Evolutionary conservation across 805 yeast species (phyloP), one percentile per base, ranked within the genome.

Genomic region (Metschnikowia anglica): DNA sequence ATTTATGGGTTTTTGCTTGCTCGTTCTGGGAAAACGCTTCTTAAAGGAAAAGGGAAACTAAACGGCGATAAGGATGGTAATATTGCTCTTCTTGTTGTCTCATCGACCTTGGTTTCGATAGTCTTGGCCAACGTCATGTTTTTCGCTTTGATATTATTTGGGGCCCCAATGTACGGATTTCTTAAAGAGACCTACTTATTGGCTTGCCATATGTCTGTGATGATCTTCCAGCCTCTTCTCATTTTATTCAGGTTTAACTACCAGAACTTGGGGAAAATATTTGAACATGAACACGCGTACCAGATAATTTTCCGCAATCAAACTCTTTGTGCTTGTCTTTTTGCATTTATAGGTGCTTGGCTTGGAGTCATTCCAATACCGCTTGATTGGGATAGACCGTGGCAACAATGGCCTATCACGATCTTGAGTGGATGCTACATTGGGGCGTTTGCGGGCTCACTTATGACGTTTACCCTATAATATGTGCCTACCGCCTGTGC

Each of bases 371-470:
- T 87, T 27, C 98, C 96, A 1, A 89, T 93, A 45, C 97, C 98
- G 0, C 72, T 93, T 46, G 99, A 91, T 63, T 91, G 99, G 99
- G 99, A 91, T 61, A 75, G 98, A 55, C 87, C 85, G 19, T 91
- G 99, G 99, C 99, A 91, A 63, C 76, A 73, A 40, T 91, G 97
- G 95, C 99, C 99, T 5, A 78, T 88, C 41, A 91, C 98, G 0
- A 73, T 91, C 32, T 69, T 91, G 11, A 72, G 77, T 7, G 97
- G 98, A 2, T 81, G 81, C 0, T 88, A 87, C 55, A 24, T 71
- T 0, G 97, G 97, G n/a, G 77, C 82, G 2, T 70, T 80, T 21
- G 52, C 76, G 2, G 97, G 95, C 3, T 36, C 44, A 9, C 13
- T 36, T 12, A 9, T 52, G 26, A 41, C 37, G n/a, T 34, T 41